These are phyloP conservation scores for Suillus fuscotomentosus DNA, from an alignment of 768 basidiomycete species.

Conservation along the genomic window DNA sequence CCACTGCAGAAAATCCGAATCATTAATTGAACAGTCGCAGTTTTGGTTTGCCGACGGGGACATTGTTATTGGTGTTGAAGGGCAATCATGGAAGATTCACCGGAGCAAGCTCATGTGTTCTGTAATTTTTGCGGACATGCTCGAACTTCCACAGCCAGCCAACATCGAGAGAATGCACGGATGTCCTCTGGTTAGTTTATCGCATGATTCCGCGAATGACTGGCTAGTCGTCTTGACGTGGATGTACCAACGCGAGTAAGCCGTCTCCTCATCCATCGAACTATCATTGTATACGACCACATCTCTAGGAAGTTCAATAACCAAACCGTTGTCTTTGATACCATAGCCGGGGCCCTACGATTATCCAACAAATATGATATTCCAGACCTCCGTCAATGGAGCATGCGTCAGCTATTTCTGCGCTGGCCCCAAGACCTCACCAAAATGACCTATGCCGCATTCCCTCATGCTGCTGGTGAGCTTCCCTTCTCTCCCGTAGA, in stretches of 20 bases:
- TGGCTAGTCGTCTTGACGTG: slow-evolving; percentile 30
- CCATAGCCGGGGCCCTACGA: slow-evolving; percentile 26
- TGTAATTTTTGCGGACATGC: slow-evolving; percentile 34
- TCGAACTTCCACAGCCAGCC: slow-evolving; percentile 32
- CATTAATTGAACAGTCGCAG: background rate
- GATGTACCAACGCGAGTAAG: slow-evolving; percentile 35
- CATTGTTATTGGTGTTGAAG: slow-evolving; percentile 28
- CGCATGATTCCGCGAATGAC: slow-evolving; percentile 24
- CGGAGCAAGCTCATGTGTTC: slow-evolving; percentile 17
- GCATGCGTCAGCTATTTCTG: slow-evolving; percentile 18
- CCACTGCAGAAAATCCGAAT: background rate
- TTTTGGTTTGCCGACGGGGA: slow-evolving; percentile 38
- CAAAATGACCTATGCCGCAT: slow-evolving; percentile 25
- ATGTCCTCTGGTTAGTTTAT: slow-evolving; percentile 29
- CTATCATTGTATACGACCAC: background rate
- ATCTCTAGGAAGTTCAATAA: slow-evolving; percentile 22
- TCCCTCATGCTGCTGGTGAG: slow-evolving; percentile 33
- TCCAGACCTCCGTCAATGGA: slow-evolving; percentile 24
- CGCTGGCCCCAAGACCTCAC: slow-evolving; percentile 31
- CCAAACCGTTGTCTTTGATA: slow-evolving; percentile 21
- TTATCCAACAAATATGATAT: slow-evolving; percentile 40
- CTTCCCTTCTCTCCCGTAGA: background rate
- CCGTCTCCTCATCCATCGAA: background rate
- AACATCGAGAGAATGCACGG: slow-evolving; percentile 30
- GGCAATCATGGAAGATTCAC: slow-evolving; percentile 28